These are phyloP conservation scores for Paracoccidioides brasiliensis DNA, from an alignment of 2,329 filamentous ascomycete genomes.

Conservation along the genomic window DNA sequence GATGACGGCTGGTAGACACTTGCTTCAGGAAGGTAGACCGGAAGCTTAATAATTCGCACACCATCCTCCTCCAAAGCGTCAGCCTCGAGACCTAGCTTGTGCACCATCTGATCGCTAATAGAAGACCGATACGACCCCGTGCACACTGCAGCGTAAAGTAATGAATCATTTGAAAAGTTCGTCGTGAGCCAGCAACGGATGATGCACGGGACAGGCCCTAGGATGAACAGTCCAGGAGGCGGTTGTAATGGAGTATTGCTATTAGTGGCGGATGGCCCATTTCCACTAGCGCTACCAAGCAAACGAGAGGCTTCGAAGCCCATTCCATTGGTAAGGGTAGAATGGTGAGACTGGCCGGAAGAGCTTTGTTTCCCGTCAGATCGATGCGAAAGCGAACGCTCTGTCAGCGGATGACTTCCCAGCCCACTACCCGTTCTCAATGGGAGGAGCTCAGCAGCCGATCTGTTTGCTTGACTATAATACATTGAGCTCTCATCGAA, in stretches of 20 bases:
- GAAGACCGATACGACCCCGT: slow-evolving; percentile 80
- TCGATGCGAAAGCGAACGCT: slow-evolving; percentile 84
- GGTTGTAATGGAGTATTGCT: slow-evolving; percentile 42
- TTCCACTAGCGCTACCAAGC: slow-evolving; percentile 44
- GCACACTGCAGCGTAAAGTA: slow-evolving; percentile 85
- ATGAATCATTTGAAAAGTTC: slow-evolving; percentile 75
- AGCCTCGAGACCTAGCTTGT: slow-evolving; percentile 57
- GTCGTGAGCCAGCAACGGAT: slow-evolving; percentile 90
- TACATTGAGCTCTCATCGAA: slow-evolving; percentile 94
- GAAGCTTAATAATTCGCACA: slow-evolving; percentile 56
- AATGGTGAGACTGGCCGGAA: slow-evolving; percentile 66
- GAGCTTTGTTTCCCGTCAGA: slow-evolving; percentile 93
- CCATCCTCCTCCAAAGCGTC: slow-evolving; percentile 56
- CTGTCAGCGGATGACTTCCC: slow-evolving; percentile 67
- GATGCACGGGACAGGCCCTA: slow-evolving; percentile 84
- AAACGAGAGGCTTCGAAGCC: slow-evolving; percentile 59
- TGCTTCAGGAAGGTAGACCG: slow-evolving; percentile 83
- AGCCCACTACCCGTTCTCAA: slow-evolving; percentile 67
- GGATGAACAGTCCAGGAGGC: slow-evolving; percentile 69
- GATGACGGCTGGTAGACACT: slow-evolving; percentile 61
- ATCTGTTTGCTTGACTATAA: slow-evolving; percentile 70
- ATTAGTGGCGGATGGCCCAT: slow-evolving; percentile 49
- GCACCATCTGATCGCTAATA: slow-evolving; percentile 62
- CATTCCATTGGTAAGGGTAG: slow-evolving; percentile 73
- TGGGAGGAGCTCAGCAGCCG: slow-evolving; percentile 70